Base-by-base conservation (phyloP, 345 rosid genomes). In the Nasturtium officinale region DNA sequence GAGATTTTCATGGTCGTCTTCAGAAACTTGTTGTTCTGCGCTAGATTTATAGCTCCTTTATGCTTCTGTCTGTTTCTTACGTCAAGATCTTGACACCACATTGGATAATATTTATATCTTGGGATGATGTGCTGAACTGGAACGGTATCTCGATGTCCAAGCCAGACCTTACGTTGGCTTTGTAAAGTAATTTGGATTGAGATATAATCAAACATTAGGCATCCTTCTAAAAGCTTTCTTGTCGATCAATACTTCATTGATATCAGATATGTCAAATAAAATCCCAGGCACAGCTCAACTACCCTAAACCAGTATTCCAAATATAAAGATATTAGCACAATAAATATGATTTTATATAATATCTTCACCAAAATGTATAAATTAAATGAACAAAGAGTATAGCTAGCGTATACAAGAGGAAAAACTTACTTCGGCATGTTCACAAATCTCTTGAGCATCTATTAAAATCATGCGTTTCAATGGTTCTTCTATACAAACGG, bases 271-370 rank as follows among this genome's bases (percentile, higher is more conserved):
- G 43, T 80, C 63, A 4, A 80, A 25, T 9, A 42, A 38, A 40
- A 80, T 71, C 0, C 81, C 81, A 3, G 35, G 28, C 7, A 79
- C 45, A 29, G 6, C 15, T 55, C 70, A 18, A 8, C 56, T 64
- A 15, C 79, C 82, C 82, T 82, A 38, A 1, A 38, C 5, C n/a
- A 11, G 12, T 3, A 4, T 38, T 38, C 5, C n/a, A 38, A 38
- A 38, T 4, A 38, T 11, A 38, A 11, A 38, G 15, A 11, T 38
- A 4, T 23, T 38, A 38, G 6, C 2, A 38, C 13, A 0, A 0
- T 38, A 38, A n/a, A 38, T 3, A 11, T 5, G 6, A 38, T 11
- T 12, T 11, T 4, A 12, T 4, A 4, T 11, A 10, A 4, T 11
- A 10, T 38, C 15, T 38, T 38, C 15, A 4, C 15, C 6, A 12